Percentiles rank a stretch among this genome's conserved stretches.
phyloP scores from a whole-genome alignment of 129 eudicot species.

The Solidago caesia region DNA sequence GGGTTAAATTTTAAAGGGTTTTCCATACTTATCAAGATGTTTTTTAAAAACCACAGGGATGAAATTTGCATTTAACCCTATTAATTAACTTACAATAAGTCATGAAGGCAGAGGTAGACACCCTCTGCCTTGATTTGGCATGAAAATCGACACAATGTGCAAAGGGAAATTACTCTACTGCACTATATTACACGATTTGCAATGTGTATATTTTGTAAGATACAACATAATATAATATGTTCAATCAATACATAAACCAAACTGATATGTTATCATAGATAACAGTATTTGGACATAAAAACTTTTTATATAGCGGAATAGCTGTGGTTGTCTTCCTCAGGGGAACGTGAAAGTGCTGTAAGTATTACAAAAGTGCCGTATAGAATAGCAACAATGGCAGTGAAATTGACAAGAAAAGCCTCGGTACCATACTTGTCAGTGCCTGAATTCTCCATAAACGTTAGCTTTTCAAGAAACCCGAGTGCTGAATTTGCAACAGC shows the following conservation, averaged over 20 bases:
- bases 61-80: too few relatives aligned
- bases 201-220: background rate
- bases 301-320: conserved; percentile 58
- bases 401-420: conserved; percentile 92
- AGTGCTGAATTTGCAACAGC: conserved; percentile 74
- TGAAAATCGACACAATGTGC: background rate
- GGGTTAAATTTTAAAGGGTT: too few relatives aligned
- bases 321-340: conserved; percentile 49
- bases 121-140: background rate
- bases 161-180: background rate
- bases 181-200: background rate
- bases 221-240: conserved; percentile 19
- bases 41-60: too few relatives aligned
- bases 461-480: conserved; percentile 91
- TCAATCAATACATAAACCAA: conserved; percentile 18
- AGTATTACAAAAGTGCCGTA: conserved; percentile 79
- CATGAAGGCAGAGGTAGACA: background rate
- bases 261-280: background rate
- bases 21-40: too few relatives aligned
- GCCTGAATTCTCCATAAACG: conserved; percentile 79
- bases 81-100: too few relatives aligned
- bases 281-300: conserved; percentile 7
- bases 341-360: conserved; percentile 53
- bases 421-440: conserved; percentile 74
- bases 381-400: conserved; percentile 79